Evolutionary conservation across 208 protist genomes (phyloP).

Genomic region (Phytomonas serpens): DNA sequence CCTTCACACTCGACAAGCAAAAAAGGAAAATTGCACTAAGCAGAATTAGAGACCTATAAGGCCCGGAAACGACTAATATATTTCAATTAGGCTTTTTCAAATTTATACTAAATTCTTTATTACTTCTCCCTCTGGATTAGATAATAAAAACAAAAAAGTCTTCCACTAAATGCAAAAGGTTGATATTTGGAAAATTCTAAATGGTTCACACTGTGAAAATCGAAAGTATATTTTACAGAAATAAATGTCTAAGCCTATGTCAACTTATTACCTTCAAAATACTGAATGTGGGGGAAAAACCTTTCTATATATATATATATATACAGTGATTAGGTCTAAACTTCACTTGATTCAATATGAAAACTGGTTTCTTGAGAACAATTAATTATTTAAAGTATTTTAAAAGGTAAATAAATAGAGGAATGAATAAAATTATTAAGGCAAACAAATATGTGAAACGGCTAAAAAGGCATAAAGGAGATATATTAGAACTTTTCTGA

Average conservation of each 20-base stretch:
- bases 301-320: background rate
- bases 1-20: background rate
- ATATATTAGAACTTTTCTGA: background rate
- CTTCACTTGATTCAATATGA: background rate
- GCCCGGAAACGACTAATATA: background rate
- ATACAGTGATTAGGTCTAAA: background rate
- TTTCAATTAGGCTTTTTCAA: background rate
- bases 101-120: background rate
- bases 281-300: background rate
- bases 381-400: conserved; percentile 6
- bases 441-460: conserved; percentile 1
- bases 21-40: background rate
- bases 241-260: background rate
- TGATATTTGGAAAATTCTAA: background rate
- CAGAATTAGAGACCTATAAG: background rate
- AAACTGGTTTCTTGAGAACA: conserved; percentile 2
- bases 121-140: background rate
- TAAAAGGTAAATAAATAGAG: conserved; percentile 3
- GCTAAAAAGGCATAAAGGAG: background rate
- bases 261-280: background rate
- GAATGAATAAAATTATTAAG: conserved; percentile 3
- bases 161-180: background rate
- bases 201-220: background rate
- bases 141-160: background rate
- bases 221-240: background rate